Evolutionary conservation across 768 basidiomycete genomes (phyloP).

Genomic region (Rhodotorula paludigena): DNA sequence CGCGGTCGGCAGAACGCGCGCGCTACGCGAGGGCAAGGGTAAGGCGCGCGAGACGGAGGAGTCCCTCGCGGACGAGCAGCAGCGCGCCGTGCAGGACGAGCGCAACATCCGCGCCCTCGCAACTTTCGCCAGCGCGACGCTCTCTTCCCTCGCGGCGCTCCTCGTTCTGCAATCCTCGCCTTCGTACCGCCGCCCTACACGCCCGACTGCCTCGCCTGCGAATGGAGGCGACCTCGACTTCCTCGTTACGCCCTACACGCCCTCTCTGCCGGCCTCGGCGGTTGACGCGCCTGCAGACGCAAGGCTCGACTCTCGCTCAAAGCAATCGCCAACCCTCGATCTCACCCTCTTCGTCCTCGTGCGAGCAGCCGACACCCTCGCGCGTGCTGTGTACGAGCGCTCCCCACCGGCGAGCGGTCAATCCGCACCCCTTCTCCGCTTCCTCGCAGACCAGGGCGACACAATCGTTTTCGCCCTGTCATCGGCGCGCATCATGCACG

Average conservation of each 20-base stretch:
- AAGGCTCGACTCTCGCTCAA: not conserved
- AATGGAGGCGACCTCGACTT: slow-evolving; percentile 14
- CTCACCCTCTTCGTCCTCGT: slow-evolving; percentile 41
- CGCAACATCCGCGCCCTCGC: slow-evolving; percentile 8
- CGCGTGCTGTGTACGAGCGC: slow-evolving; percentile 13
- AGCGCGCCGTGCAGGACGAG: slow-evolving; percentile 5
- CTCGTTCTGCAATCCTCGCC: slow-evolving; percentile 17
- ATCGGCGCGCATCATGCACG: slow-evolving; percentile 31
- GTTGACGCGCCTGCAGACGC: not conserved
- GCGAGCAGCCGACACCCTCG: slow-evolving; percentile 32
- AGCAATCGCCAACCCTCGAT: slow-evolving; percentile 36
- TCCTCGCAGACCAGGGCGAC: slow-evolving; percentile 29
- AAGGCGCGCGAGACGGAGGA: slow-evolving; percentile 9
- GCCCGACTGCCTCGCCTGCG: not conserved
- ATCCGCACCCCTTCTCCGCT: not conserved
- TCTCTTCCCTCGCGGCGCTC: slow-evolving; percentile 27
- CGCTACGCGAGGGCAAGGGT: slow-evolving; percentile 3
- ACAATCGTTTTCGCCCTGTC: slow-evolving; percentile 31
- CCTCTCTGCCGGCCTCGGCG: not conserved
- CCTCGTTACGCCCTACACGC: slow-evolving; percentile 16
- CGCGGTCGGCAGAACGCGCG: not conserved
- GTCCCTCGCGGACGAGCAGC: not conserved
- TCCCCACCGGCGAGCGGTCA: not conserved
- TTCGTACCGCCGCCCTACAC: slow-evolving; percentile 1
- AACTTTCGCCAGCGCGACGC: slow-evolving; percentile 10